Evolutionary conservation across 2,329 filamentous ascomycete species (phyloP), one percentile per base, ranked within the genome.

Genomic region (Alternaria rosae): DNA sequence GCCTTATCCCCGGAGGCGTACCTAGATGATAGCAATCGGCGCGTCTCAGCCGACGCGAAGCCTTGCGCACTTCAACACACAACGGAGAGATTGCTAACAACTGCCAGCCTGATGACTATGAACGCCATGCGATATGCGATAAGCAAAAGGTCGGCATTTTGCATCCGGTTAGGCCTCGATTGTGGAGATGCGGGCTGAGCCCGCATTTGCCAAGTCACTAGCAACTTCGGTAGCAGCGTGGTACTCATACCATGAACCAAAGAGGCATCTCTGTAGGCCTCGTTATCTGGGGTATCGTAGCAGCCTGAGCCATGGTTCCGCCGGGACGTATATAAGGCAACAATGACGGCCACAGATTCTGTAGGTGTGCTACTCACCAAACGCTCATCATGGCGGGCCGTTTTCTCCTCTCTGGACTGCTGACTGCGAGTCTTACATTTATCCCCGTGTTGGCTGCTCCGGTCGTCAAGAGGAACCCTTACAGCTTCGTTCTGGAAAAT

Each of bases 401-500:
- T 21, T 38, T 56, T 21, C 35, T 51, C 53, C 52, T 67, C 12
- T 56, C 38, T 13, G 50, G 52, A n/a, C 32, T 62, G 17, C 55
- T 66, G 25, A 57, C 55, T 25, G 61, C 59, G 20, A 30, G 57
- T 32, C 45, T 69, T 57, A 60, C 57, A 28, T 64, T 57, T 9
- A 56, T 59, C 25, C 61, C 55, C 45, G 59, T 52, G 3, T 64
- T 26, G 10, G 63, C 65, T 28, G 56, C 59, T 51, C 68, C 70
- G 2, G 35, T 65, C n/a, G 6, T 45, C 3, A 63, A 70, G 47
- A 68, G 70, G 32, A 73, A 72, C 47, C 30, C 63, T 3, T 72
- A 71, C 62, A 64, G 30, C 11, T 70, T 70, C 26, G 47, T 72
- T 44, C 28, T 67, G 3, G 41, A 59, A 2, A 70, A 71, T 48